Conservation (phyloP, 2,329 filamentous ascomycete genomes). For the Bipolaris bicolor region DNA sequence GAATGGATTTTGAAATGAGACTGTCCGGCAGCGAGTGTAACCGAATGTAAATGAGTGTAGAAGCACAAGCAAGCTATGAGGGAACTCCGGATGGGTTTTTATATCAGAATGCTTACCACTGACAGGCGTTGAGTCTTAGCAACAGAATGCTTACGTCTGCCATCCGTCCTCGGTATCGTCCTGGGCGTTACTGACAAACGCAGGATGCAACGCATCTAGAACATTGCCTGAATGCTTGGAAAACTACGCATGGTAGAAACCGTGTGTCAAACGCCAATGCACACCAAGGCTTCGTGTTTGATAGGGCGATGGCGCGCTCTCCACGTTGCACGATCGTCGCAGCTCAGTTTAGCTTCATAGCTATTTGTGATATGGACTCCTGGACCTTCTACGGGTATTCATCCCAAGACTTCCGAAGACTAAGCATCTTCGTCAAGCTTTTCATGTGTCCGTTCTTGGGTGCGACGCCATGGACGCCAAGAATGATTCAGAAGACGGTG, state of each 20-base stretch:
- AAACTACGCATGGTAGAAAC: constrained; percentile 2
- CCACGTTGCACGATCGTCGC: constrained; percentile 22
- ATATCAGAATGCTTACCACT: background rate
- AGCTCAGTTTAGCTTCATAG: constrained; percentile 5
- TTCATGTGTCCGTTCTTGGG: background rate
- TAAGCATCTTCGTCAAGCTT: constrained; percentile 1
- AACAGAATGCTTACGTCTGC: constrained; percentile 14
- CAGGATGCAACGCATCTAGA: constrained; percentile 28
- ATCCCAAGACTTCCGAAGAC: background rate
- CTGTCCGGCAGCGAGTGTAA: constrained; percentile 26
- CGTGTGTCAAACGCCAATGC: constrained; percentile 19
- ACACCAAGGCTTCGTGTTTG: constrained; percentile 10
- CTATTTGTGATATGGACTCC: constrained; percentile 3
- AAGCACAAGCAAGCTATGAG: background rate
- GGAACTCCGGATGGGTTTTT: background rate
- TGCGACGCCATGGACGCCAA: constrained; percentile 1
- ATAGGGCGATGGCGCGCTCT: constrained; percentile 16
- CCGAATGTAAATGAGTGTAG: background rate
- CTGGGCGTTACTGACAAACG: background rate
- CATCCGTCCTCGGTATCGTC: constrained; percentile 6
- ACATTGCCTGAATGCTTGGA: constrained; percentile 15
- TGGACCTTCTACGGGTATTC: background rate
- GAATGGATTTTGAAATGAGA: constrained; percentile 6
- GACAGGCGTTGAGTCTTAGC: constrained; percentile 1
- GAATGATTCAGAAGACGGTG: background rate